Conservation (phyloP, 2,329 filamentous ascomycete species). For the Botrytis fabae region DNA sequence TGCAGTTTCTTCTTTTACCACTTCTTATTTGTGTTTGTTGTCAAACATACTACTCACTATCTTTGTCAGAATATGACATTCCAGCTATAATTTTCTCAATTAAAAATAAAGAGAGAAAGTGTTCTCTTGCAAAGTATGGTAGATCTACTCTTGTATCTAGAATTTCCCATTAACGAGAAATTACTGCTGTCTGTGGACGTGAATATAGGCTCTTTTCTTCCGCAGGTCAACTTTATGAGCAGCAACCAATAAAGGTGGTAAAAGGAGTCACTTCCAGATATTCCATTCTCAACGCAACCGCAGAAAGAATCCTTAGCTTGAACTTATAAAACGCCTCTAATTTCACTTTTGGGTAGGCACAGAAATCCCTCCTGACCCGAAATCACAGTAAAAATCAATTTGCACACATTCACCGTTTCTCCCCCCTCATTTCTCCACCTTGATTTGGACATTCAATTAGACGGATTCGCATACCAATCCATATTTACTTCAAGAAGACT, state of each 20-base stretch:
- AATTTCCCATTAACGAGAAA: too few relatives aligned
- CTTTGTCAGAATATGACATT: background rate
- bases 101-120: background rate
- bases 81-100: too few relatives aligned
- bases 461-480: background rate
- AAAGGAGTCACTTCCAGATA: background rate
- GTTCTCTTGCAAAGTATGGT: background rate
- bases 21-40: background rate
- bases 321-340: background rate
- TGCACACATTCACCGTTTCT: background rate
- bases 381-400: background rate
- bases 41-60: background rate
- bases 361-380: background rate
- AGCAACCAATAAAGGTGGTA: background rate
- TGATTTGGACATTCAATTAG: background rate
- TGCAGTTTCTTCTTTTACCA: background rate
- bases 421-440: background rate
- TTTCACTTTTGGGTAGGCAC: background rate
- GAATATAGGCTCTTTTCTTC: background rate
- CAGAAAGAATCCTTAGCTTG: background rate
- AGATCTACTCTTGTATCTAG: background rate
- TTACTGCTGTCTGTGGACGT: background rate
- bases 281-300: background rate
- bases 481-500: background rate
- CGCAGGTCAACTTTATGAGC: background rate